Evolutionary conservation across 2,329 filamentous ascomycete genomes (phyloP), one percentile per base, ranked within the genome.

Genomic region (Fonsecaea pedrosoi): DNA sequence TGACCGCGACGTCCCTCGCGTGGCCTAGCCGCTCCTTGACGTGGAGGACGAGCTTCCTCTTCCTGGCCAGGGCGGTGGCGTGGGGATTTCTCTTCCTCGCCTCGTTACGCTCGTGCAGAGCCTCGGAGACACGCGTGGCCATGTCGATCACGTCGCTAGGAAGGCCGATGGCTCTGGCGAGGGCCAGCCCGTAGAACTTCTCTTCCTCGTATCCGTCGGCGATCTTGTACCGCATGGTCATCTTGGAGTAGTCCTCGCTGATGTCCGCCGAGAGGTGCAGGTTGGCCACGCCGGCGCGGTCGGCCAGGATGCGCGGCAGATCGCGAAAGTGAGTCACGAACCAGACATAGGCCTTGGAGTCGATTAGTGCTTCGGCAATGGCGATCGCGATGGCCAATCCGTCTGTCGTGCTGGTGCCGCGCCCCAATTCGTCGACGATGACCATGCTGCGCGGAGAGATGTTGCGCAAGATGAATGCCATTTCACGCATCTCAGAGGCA

Each of bases 281-380:
- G 71, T 92, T 96, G 30, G 94, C 82, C 0, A 97, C 92, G 0
- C 93, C 93, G 15, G 86, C 87, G 10, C 91, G 86, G 70, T 93
- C 89, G 1, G 86, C 83, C 67, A 97, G 83, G 40, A 94, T 91
- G 2, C 85, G 85, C 0, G 93, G 90, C 2, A 99, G 83, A 68
- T 97, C 92, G 40, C 87, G 84, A 75, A 97, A 99, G 75, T 99
- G 96, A 0, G 95, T 98, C 1, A 90, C 92, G 78, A 99, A 99
- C 89, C 92, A 97, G 0, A 97, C 88, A 0, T 92, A 84, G 0
- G 93, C 89, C 67, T 87, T 85, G 72, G 88, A 95, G 66, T 93
- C 86, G 4, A 97, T 86, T 3, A 99, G 82, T 0, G 92, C 91
- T 80, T 98, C 95, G 0, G 94, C 90, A 74, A 98, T 93, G 1